These are phyloP conservation scores for Tremellales sp. DNA, from an alignment of 1,284 basidiomycete genomes.

Conservation along the genomic window DNA sequence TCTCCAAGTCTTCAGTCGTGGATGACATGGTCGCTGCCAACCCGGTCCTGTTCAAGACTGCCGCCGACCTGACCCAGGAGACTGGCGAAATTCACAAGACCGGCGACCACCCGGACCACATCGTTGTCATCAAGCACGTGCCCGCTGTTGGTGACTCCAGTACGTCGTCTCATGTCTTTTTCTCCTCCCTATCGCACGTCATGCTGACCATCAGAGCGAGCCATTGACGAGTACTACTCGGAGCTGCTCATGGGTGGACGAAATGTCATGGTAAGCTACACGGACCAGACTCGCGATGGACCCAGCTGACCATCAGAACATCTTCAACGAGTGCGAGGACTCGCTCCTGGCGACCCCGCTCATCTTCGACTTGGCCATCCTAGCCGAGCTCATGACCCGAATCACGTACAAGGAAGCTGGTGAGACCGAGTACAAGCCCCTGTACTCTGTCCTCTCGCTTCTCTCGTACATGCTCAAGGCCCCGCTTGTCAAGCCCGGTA, in stretches of 20 bases:
- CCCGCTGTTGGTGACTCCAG: constrained; percentile 87
- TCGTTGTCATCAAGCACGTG: constrained; percentile 88
- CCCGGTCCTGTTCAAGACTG: constrained; percentile 74
- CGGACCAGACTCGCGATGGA: neutral
- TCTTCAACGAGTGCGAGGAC: constrained; percentile 98
- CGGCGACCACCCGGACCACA: constrained; percentile 82
- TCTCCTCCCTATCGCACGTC: neutral
- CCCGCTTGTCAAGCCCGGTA: constrained; percentile 91
- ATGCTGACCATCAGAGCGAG: constrained; percentile 52
- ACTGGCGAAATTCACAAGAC: constrained; percentile 59
- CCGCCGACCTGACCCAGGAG: constrained; percentile 39
- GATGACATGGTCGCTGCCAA: constrained; percentile 97
- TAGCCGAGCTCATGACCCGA: constrained; percentile 91
- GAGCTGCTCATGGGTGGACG: constrained; percentile 64
- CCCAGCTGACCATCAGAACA: constrained; percentile 50
- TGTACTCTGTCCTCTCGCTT: constrained; percentile 84
- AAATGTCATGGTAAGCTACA: constrained; percentile 37
- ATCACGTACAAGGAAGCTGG: constrained; percentile 71
- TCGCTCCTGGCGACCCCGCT: constrained; percentile 93
- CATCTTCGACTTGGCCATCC: constrained; percentile 88
- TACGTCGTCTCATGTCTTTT: constrained; percentile 15
- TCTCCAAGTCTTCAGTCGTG: constrained; percentile 92
- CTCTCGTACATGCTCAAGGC: constrained; percentile 97
- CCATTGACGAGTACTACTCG: constrained; percentile 98
- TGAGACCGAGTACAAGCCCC: constrained; percentile 63